Base-by-base conservation (phyloP, 805 yeast species). In the Pichia scutulata region DNA sequence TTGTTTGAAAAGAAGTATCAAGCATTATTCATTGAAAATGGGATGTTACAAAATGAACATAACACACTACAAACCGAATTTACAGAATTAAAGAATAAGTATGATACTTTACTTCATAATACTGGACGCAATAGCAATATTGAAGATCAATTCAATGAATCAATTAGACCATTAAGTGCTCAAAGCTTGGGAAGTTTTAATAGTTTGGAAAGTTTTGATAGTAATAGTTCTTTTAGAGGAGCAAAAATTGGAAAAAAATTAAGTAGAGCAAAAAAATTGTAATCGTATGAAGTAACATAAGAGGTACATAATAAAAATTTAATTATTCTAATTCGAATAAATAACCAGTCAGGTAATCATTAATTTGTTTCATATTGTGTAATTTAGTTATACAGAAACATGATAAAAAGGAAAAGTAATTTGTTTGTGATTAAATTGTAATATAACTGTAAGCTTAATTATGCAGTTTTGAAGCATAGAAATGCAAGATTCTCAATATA, bases 401-500 rank as follows among this genome's bases (percentile, higher is more conserved):
- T n/a, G n/a, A n/a, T n/a, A n/a, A n/a, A n/a, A n/a, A n/a, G n/a
- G n/a, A n/a, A 22, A 19, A 14, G 8, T 16, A 26, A 16, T 21
- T 25, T 10, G 26, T 16, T 10, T n/a, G 8, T 25, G n/a, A 8
- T 28, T 13, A 12, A 28, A 8, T 28, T 28, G 33, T 28, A 25
- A 4, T 9, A 24, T n/a, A 23, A n/a, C 7, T 41, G 13, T 8
- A 19, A 4, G 5, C 19, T 6, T 4, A 30, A 16, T 48, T 66
- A 81, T 37, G 83, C 78, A 44, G 88, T 84, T 67, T 81, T 85
- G 68, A 86, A 86, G 9, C 82, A 70, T 54, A 86, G 69, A 57
- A 83, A 75, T 4, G 93, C 93, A 48, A 76, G 68, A 41, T 80
- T 78, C 36, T 81, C 90, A 56, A 84, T 72, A 68, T 84, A 86